Base-by-base conservation (phyloP, 2,329 filamentous ascomycete species). In the Talaromyces verruculosus region DNA sequence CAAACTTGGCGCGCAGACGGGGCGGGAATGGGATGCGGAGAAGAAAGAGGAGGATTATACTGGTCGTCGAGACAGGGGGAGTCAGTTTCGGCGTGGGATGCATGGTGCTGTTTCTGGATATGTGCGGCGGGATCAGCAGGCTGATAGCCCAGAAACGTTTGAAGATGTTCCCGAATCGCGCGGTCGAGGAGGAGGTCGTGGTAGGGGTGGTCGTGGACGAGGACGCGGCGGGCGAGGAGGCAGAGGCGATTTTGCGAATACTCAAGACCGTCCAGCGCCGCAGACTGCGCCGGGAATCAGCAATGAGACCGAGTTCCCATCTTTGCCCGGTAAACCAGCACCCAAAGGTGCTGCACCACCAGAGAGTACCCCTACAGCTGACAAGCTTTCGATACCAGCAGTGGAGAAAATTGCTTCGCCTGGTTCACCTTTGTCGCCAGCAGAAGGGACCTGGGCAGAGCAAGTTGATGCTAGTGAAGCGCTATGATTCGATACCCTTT, bases 11-110 rank as follows among this genome's bases (percentile, higher is more conserved):
- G 85, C 85, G 1, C 78, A 85, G 70, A 82, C 79, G 1, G 86
- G 86, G 0, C 77, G 87, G 17, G 87, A 89, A 70, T 89, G 87
- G 87, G 87, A 89, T 73, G 79, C 82, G 4, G 83, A 86, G 69
- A 89, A 89, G 75, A 78, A 79, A 7, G 85, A 88, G 67, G 84
- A 87, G 47, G 82, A 85, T 55, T 86, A 82, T 55, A 70, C 79
- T 71, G 65, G 78, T 68, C 68, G 81, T 71, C 71, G 80, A 69
- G 74, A 75, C 17, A 76, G 79, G 10, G 77, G 81, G 22, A 66
- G 65, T 43, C 79, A 81, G 28, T 82, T 80, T 67, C 74, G 81
- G 33, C 76, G 84, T 37, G 84, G 84, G 10, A 83, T 83, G 68
- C 79, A 85, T 69, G 84, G 84, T 8, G 84, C 81, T 30, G 78